Evolutionary conservation across 495 filamentous ascomycete genomes (phyloP).

Genomic region (Penicillium roqueforti): DNA sequence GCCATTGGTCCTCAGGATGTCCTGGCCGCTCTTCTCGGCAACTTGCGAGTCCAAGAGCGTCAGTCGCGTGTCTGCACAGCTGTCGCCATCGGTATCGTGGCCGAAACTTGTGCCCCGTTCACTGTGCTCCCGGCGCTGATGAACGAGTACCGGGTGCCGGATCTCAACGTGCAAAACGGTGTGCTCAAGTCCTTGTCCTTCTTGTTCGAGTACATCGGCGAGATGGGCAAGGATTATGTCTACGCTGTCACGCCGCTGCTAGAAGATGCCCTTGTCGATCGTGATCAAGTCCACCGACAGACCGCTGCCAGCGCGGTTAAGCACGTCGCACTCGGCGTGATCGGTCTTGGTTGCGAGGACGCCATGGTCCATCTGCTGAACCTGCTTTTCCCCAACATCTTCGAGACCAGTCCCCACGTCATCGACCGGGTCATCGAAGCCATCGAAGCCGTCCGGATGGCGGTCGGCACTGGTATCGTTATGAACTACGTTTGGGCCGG

Average conservation of each 20-base stretch:
- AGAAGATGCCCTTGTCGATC: constrained; percentile 95
- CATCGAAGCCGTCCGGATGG: constrained; percentile 93
- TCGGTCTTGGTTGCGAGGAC: constrained; percentile 96
- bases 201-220: constrained; percentile 98
- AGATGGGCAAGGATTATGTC: constrained; percentile 99
- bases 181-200: constrained; percentile 96
- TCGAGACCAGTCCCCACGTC: constrained; percentile 97
- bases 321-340: constrained; percentile 92
- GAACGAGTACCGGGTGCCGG: constrained; percentile 99
- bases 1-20: constrained; percentile 98
- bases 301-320: constrained; percentile 95
- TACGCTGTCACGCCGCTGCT: constrained; percentile 97
- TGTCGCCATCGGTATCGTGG: constrained; percentile 99
- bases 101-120: constrained; percentile 98
- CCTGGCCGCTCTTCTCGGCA: constrained; percentile 91
- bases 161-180: constrained; percentile 98
- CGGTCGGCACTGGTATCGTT: constrained; percentile 82
- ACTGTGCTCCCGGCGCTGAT: constrained; percentile 98
- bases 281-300: constrained; percentile 97
- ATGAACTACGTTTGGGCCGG: constrained; percentile 99
- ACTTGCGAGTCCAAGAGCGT: constrained; percentile 93
- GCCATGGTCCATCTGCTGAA: constrained; percentile 98
- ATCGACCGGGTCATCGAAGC: constrained; percentile 97
- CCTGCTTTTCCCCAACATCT: constrained; percentile 92
- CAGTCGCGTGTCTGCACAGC: constrained; percentile 98